These are phyloP conservation scores for Ophiocordyceps australis DNA, from an alignment of 2,329 filamentous ascomycete species.

Conservation along the genomic window DNA sequence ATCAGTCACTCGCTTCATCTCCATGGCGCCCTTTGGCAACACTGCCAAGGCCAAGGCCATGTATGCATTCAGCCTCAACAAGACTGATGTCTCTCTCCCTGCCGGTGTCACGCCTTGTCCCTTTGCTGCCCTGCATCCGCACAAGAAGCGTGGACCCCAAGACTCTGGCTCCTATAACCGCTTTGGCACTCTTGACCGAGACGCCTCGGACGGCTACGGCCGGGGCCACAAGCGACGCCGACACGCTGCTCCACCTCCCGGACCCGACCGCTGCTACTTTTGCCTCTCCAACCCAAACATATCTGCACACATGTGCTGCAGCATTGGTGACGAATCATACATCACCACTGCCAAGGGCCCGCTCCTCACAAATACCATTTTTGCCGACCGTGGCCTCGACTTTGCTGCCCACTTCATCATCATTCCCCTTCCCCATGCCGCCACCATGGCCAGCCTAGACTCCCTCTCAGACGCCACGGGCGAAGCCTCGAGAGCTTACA, in stretches of 20 bases:
- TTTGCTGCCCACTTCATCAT: constrained; percentile 84
- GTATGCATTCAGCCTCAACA: constrained; percentile 61
- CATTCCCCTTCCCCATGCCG: constrained; percentile 68
- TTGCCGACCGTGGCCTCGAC: constrained; percentile 40
- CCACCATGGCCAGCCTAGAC: constrained; percentile 53
- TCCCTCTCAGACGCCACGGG: constrained; percentile 29
- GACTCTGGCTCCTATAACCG: constrained; percentile 34
- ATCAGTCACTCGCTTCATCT: constrained; percentile 73
- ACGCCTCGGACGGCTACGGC: constrained; percentile 20
- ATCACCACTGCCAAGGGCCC: constrained; percentile 87
- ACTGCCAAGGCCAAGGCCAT: constrained; percentile 59
- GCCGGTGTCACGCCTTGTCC: constrained; percentile 60
- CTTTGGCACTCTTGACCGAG: constrained; percentile 28
- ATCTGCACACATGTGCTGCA: constrained; percentile 74
- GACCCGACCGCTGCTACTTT: constrained; percentile 80
- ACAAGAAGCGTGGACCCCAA: constrained; percentile 36
- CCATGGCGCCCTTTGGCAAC: constrained; percentile 65
- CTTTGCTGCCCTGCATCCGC: constrained; percentile 33
- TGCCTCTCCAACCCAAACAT: constrained; percentile 78
- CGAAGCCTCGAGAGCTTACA: constrained; percentile 41
- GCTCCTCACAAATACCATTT: constrained; percentile 53
- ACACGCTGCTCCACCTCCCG: constrained; percentile 38
- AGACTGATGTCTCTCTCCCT: constrained; percentile 45
- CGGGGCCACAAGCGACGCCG: constrained; percentile 26
- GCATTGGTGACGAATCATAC: constrained; percentile 75